Percentiles rank a stretch among this genome's conserved stretches.
Evolutionary conservation across 768 basidiomycete species (phyloP).

Genomic region (Russula emetica): DNA sequence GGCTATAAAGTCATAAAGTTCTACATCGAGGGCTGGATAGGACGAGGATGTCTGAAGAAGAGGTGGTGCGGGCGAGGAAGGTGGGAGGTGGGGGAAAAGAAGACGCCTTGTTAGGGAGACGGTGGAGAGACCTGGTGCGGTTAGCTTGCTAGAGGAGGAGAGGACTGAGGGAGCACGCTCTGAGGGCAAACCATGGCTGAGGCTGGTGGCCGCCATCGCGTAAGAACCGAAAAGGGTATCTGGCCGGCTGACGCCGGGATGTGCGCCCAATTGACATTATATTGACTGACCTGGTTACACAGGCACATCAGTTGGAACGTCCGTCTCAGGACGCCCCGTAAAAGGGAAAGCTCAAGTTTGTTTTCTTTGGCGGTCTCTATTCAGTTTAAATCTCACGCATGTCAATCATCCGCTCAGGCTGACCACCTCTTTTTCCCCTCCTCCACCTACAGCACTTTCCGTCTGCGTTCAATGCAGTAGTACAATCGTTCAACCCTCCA

Average conservation of each 20-base stretch:
- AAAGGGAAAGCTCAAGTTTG: too few relatives aligned
- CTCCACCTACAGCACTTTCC: too few relatives aligned
- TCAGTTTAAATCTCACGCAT: too few relatives aligned
- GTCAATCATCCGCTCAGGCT: too few relatives aligned
- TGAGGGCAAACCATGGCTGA: neutral
- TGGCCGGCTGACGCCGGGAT: too few relatives aligned
- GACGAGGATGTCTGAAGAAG: conserved; percentile 45
- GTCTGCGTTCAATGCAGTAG: conserved; percentile 7
- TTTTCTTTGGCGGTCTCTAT: too few relatives aligned
- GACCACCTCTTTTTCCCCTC: too few relatives aligned
- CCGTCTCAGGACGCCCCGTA: too few relatives aligned
- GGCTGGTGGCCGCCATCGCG: neutral
- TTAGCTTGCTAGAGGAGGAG: conserved; percentile 23
- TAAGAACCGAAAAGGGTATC: too few relatives aligned
- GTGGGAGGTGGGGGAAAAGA: conserved; percentile 53
- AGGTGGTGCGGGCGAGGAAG: conserved; percentile 46
- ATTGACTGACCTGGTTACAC: too few relatives aligned
- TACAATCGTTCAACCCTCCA: conserved; percentile 2
- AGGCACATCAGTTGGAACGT: too few relatives aligned
- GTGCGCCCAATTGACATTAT: too few relatives aligned
- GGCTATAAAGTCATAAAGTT: conserved; percentile 76
- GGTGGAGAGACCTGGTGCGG: conserved; percentile 2
- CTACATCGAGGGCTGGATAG: conserved; percentile 55
- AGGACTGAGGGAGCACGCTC: conserved; percentile 21
- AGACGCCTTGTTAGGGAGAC: conserved; percentile 41